Evolutionary conservation across 2,329 filamentous ascomycete species (phyloP), one percentile per base, ranked within the genome.

Genomic region (Colletotrichum sp.): DNA sequence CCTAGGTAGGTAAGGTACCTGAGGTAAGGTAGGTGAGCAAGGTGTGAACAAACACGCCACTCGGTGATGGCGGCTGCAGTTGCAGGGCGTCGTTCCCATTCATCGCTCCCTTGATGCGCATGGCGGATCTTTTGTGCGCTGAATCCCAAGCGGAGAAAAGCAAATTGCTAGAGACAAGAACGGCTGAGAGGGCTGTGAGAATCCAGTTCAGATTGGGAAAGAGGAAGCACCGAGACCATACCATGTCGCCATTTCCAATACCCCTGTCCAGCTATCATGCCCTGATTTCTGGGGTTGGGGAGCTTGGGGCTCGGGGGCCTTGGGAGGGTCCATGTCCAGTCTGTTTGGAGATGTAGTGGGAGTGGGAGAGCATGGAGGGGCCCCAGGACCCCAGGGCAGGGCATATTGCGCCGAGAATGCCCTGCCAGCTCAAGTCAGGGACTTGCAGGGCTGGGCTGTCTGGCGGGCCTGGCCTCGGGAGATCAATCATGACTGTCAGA

Each of bases 141-240:
- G 65, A 24, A 30, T 43, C 66, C 36, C 12, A 70, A n/a, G 67
- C 67, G 67, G 67, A 70, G 67, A 70, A 70, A 32, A 63, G 57
- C 32, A 64, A 71, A 48, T 67, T 67, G 6, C 55, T 36, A 52
- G 24, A 32, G 32, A 30, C 16, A 63, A 28, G 66, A 64, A 71
- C n/a, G 32, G 67, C 39, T 52, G 63, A 59, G 32, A 48, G 60
- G 70, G 36, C 64, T 73, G 70, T 73, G 64, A 34, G 64, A 75
- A 68, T 75, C 64, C 34, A n/a, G 21, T 9, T 75, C 34, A 32
- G 32, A 43, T 67, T 67, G 32, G 73, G 69, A 61, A 68, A 73
- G 73, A 73, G 64, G 64, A 57, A 75, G 57, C 55, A 72, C 73
- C 39, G 55, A 67, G 69, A 21, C 30, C 30, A 69, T 16, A n/a